phyloP scores from a whole-genome alignment of 352 stramenopile species.

The Globisporangium paroecandrum region DNA sequence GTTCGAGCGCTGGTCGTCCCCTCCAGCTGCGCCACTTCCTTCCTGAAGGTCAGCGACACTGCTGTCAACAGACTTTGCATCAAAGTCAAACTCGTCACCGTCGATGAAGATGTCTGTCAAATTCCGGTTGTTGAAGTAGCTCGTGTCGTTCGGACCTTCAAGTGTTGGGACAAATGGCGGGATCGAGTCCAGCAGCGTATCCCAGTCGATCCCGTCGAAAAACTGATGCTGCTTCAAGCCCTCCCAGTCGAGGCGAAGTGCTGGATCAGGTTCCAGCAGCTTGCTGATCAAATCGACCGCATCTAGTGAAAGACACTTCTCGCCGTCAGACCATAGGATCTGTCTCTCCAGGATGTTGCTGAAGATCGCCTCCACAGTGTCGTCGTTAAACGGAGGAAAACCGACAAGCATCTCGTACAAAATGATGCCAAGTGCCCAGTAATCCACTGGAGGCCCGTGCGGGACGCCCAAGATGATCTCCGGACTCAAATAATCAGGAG shows the following conservation, averaged over 20 bases:
- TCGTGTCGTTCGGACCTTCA: slow-evolving; percentile 83
- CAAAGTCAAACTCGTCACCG: slow-evolving; percentile 68
- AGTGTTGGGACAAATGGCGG: slow-evolving; percentile 86
- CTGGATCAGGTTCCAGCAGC: slow-evolving; percentile 65
- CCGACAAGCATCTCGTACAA: slow-evolving; percentile 88
- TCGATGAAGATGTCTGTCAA: slow-evolving; percentile 85
- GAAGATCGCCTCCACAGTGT: slow-evolving; percentile 87
- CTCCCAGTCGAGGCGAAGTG: slow-evolving; percentile 66
- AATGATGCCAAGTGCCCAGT: slow-evolving; percentile 90
- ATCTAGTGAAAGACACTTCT: slow-evolving; percentile 79
- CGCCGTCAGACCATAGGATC: slow-evolving; percentile 86
- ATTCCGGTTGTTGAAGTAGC: slow-evolving; percentile 90
- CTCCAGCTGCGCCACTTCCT: neutral
- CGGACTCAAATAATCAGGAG: slow-evolving; percentile 85
- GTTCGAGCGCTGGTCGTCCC: slow-evolving; percentile 5
- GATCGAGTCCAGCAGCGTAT: slow-evolving; percentile 71
- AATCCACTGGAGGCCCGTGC: slow-evolving; percentile 82
- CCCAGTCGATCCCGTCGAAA: slow-evolving; percentile 78
- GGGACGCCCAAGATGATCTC: slow-evolving; percentile 78
- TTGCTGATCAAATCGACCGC: slow-evolving; percentile 83
- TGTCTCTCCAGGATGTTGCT: slow-evolving; percentile 79
- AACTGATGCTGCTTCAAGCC: slow-evolving; percentile 63
- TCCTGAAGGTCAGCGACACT: slow-evolving; percentile 8
- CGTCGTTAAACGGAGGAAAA: slow-evolving; percentile 88
- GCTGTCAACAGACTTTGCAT: slow-evolving; percentile 37